Evolutionary conservation across 1,284 basidiomycete genomes (phyloP), one percentile per base, ranked within the genome.

Genomic region (Bjerkandera adusta): DNA sequence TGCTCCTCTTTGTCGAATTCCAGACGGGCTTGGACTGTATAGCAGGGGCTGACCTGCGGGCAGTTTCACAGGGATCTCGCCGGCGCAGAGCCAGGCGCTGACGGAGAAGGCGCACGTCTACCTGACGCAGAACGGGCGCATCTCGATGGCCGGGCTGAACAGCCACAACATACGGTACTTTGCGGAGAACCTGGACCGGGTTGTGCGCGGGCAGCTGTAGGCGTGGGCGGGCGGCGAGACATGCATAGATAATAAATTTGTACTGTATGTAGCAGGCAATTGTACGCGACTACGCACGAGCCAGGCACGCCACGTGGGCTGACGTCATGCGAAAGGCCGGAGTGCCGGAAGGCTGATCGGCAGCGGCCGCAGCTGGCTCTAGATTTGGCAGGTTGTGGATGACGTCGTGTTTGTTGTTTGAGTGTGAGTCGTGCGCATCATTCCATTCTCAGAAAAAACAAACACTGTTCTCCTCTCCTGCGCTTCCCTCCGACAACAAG

Each of bases 141-240:
- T 95, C 59, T 91, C 84, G 59, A 92, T 93, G 87, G 87, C 90
- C 13, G 87, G 86, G 27, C 64, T 92, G 62, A 92, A 88, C 69
- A 77, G 72, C 44, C 59, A 72, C 59, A 97, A 95, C 67, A 67
- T 94, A 20, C 58, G 72, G 43, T 89, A 89, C 66, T 85, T 95
- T 71, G 90, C 89, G 25, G 72, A 77, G 65, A 72, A 72, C 55
- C 66, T 95, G 54, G 88, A 94, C 68, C 76, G 74, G 63, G 89
- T 76, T 11, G 82, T 92, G 30, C 73, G 84, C 26, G 79, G 75
- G 7, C 59, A 66, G 45, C 56, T 80, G 55, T 81, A 69, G 50
- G 5, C 35, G 29, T 34, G 43, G 16, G 21, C 18, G 21, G 25
- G 27, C 27, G n/a, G 27, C 27, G 8, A 8, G n/a, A 30, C 8